Evolutionary conservation across 2,329 filamentous ascomycete genomes (phyloP), one percentile per base, ranked within the genome.

Genomic region (Niveomyces coronatus): DNA sequence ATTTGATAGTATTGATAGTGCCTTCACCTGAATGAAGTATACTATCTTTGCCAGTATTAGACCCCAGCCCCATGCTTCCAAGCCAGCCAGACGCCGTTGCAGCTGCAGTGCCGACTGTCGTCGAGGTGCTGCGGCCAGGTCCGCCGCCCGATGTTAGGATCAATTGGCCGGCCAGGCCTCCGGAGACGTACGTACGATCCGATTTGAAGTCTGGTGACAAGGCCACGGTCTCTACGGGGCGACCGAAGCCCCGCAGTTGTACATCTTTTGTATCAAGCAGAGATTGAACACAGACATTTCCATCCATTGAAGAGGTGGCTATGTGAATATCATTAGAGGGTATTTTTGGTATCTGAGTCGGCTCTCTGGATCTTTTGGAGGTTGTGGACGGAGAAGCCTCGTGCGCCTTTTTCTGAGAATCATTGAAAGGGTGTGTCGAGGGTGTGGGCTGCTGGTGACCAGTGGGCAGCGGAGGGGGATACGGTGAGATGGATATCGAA

Each of bases 131-230:
- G 39, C 81, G 76, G 3, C 89, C 89, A 14, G 78, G 65, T 23
- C 80, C 80, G 1, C 85, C 88, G 7, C 87, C 88, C 1, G 80
- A 71, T 0, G 91, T 96, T 31, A 96, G 64, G 23, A 98, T 82
- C 9, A 98, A 68, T 47, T 85, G 85, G 1, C 89, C 91, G 16
- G 89, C 85, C 33, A 86, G 70, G 0, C 93, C 91, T 29, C 91
- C 91, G 1, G 89, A 96, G 1, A 98, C 64, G 54, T 95, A 98
- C 3, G 81, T 84, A 40, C 81, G 74, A 55, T 98, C 91, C 41
- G 73, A 84, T 56, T 84, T 94, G 64, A 86, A 98, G 37, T 96
- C 87, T 0, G 91, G 91, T 0, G 91, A 96, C n/a, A 98, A 62
- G 0, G 88, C 85, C 2, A 98, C 86, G 5, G 87, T 79, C 53